Base-by-base conservation (phyloP, 768 basidiomycete species). In the Kwoniella bestiolae region DNA sequence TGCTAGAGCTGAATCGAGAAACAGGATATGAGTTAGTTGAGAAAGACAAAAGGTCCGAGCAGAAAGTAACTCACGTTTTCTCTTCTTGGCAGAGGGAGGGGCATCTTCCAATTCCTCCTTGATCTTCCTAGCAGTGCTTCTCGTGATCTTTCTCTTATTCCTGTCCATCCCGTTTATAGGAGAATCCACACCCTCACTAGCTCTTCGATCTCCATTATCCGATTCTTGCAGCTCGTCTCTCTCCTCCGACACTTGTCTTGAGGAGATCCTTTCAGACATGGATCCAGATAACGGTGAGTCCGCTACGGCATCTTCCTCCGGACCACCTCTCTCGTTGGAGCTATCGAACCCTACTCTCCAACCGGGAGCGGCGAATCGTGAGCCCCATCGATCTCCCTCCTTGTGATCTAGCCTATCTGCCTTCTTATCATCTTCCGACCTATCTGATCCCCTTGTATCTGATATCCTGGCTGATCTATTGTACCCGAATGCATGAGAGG, bases 391-490 rank as follows among this genome's bases (percentile, higher is more conserved):
- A 26, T 26, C 12, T 31, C 63, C 63, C 28, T 45, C 34, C 4
- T 56, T 60, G 35, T 61, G 56, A 31, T 60, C 62, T 41, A 60
- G 16, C 16, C 52, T 56, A 45, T 53, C 56, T 18, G 31, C 41
- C 47, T 23, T 63, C 61, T 64, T 47, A 45, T 49, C 52, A 56
- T 57, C 70, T 28, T 65, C 67, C 32, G 70, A 65, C 14, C 66
- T 51, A 21, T 66, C 57, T 9, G 71, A 71, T 3, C 68, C 70
- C 11, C 73, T 60, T 14, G 69, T 67, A 56, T 77, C 76, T 3
- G 75, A 76, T 49, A 73, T 11, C 25, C 75, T 63, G 1, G 73
- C 67, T 9, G 74, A 55, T 12, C 73, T 63, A 32, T 71, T 59
- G 60, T 74, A 75, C 11, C 57, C 53, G 35, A 67, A 74, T 14